Evolutionary conservation across 805 yeast genomes (phyloP), one percentile per base, ranked within the genome.

Genomic region (Maudiozyma saulgeensis): DNA sequence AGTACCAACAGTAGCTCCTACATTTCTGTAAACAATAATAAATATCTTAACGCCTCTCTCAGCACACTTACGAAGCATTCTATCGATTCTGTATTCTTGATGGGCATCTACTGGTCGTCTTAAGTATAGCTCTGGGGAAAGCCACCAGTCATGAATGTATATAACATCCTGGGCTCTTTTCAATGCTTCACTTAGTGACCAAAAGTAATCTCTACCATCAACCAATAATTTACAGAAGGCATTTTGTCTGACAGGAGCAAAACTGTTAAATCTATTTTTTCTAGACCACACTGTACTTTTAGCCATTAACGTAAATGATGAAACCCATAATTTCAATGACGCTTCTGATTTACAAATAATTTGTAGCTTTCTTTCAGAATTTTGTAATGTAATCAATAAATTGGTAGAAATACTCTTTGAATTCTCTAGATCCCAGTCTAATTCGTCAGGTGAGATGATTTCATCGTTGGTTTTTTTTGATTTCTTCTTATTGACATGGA

Each of bases 91-190:
- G 82, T 88, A 93, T 54, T 87, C 84, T 66, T 93, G 98, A 58
- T 91, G 91, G 8, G 96, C 96, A 66, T 87, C 84, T 0, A 96
- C 91, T 0, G 99, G 99, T 46, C 99, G 74, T 54, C 99, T 78
- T 69, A 93, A 71, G 59, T 93, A 95, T 3, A 93, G 64, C 65
- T 93, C 99, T 0, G 99, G 99, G 4, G 91, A 79, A 25, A 93
- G 72, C 99, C 99, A 93, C 99, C 99, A 93, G 61, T 91, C 99
- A 61, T 93, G 97, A 45, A 93, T 88, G 63, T 82, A 93, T 34
- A 93, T 84, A 1, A 85, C 91, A 71, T 93, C 98, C 56, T 82
- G 81, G 0, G 99, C 98, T 86, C 87, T 83, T 56, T 85, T 88
- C 48, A 93, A 71, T 0, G 98, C 99, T 11, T 89, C 81, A 31